Conservation (phyloP, 2,329 filamentous ascomycete genomes). For the Trichoderma atroviride region DNA sequence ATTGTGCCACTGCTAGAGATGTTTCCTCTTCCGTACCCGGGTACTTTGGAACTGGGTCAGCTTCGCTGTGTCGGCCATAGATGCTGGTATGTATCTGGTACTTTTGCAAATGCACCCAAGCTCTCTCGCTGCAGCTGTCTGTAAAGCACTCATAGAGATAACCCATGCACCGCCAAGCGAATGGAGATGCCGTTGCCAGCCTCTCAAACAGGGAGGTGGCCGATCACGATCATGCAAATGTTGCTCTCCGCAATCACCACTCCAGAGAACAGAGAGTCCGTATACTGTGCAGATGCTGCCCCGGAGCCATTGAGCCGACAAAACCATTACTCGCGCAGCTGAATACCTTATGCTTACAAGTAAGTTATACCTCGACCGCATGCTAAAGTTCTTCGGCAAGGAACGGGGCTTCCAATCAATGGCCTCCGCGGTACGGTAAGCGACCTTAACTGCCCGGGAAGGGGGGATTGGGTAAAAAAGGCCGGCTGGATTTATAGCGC, state of each 20-base stretch:
- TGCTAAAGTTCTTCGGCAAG: background rate
- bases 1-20: background rate
- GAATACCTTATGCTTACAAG: background rate
- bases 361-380: conserved; percentile 4
- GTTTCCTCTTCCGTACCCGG: background rate
- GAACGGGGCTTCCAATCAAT: background rate
- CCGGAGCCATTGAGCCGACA: background rate
- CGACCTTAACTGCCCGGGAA: background rate
- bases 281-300: background rate
- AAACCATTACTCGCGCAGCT: conserved; percentile 9
- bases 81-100: background rate
- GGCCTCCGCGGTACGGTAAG: background rate
- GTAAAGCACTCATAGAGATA: background rate
- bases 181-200: conserved; percentile 3
- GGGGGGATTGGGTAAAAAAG: background rate
- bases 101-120: background rate
- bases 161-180: conserved; percentile 19
- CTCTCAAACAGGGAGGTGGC: background rate
- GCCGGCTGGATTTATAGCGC: background rate
- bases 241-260: background rate
- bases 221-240: background rate
- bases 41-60: background rate
- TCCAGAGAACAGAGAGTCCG: background rate
- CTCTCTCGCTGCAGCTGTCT: background rate
- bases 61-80: background rate